phyloP scores from a whole-genome alignment of 139 green algal genomes.

The Picochlorum sp. region DNA sequence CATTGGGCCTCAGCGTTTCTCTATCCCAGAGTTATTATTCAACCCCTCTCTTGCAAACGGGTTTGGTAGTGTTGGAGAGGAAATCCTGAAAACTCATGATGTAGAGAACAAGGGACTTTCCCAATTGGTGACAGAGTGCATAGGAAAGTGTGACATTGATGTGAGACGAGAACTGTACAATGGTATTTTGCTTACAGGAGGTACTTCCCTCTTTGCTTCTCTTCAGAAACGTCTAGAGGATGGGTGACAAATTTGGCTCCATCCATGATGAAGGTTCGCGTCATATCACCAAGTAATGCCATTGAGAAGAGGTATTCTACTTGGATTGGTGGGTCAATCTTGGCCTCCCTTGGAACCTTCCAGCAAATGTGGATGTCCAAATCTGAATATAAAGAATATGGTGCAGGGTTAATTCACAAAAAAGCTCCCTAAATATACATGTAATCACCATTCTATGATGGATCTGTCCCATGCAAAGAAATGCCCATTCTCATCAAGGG shows the following conservation, averaged over 20 bases:
- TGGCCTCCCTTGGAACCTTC: slow-evolving; percentile 87
- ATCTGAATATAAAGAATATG: slow-evolving; percentile 88
- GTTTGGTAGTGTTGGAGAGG: slow-evolving; percentile 15
- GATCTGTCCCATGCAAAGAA: slow-evolving; percentile 65
- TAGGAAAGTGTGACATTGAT: slow-evolving; percentile 80
- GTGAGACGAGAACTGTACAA: slow-evolving; percentile 75
- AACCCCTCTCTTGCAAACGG: slow-evolving; percentile 32
- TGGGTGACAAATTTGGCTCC: slow-evolving; percentile 37
- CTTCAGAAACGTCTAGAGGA: slow-evolving; percentile 77
- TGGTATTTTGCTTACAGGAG: slow-evolving; percentile 66
- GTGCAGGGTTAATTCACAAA: slow-evolving; percentile 76
- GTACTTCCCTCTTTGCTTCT: slow-evolving; percentile 48
- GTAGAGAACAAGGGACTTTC: slow-evolving; percentile 25
- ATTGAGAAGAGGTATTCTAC: slow-evolving; percentile 72
- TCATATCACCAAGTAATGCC: slow-evolving; percentile 56
- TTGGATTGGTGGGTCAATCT: slow-evolving; percentile 90
- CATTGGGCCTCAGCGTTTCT: slow-evolving; percentile 72
- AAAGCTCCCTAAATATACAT: slow-evolving; percentile 54
- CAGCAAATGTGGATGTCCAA: slow-evolving; percentile 97
- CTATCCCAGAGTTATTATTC: slow-evolving; percentile 77
- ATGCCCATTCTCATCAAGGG: slow-evolving; percentile 39
- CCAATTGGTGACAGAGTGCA: slow-evolving; percentile 51
- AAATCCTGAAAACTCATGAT: neutral
- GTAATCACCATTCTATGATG: slow-evolving; percentile 55
- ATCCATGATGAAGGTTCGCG: slow-evolving; percentile 65